These are phyloP conservation scores for Fremontodendron californicum DNA, from an alignment of 345 rosid species.

Conservation along the genomic window DNA sequence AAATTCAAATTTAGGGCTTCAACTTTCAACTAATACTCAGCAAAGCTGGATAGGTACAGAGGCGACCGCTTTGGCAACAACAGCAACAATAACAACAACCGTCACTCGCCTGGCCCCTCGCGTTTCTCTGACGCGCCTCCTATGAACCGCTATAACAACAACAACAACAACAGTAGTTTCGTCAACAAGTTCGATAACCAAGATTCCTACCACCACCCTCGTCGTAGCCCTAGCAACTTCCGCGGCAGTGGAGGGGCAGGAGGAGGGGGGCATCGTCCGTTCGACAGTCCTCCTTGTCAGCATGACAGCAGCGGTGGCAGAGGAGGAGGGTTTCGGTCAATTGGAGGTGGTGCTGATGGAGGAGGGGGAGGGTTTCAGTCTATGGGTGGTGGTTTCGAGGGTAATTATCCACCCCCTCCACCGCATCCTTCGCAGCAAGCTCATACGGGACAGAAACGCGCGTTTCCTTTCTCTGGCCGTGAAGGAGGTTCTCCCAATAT, in stretches of 20 bases:
- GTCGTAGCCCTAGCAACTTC: slow-evolving; percentile 60
- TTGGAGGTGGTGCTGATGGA: slow-evolving; percentile 23
- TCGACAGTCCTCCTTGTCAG: slow-evolving; percentile 57
- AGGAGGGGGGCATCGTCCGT: slow-evolving; percentile 42
- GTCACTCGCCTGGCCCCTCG: slow-evolving; percentile 43
- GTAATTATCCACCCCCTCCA: slow-evolving; percentile 25
- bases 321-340: slow-evolving; percentile 32
- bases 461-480: slow-evolving; percentile 38
- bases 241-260: slow-evolving; percentile 36
- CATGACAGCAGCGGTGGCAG: slow-evolving; percentile 21
- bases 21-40: background rate
- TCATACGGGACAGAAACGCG: slow-evolving; percentile 65
- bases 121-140: slow-evolving; percentile 42
- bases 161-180: slow-evolving; percentile 10
- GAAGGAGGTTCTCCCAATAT: slow-evolving; percentile 46
- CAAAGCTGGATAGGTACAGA: slow-evolving; percentile 76
- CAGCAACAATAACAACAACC: slow-evolving; percentile 14
- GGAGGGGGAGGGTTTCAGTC: slow-evolving; percentile 37
- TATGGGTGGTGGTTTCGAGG: slow-evolving; percentile 27
- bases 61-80: slow-evolving; percentile 56
- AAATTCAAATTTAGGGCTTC: background rate
- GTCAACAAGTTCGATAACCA: slow-evolving; percentile 32
- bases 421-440: slow-evolving; percentile 28
- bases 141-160: slow-evolving; percentile 25
- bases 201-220: slow-evolving; percentile 39